These are phyloP conservation scores for Areca catechu DNA, from an alignment of 176 grass and related monocot genomes.

Conservation along the genomic window DNA sequence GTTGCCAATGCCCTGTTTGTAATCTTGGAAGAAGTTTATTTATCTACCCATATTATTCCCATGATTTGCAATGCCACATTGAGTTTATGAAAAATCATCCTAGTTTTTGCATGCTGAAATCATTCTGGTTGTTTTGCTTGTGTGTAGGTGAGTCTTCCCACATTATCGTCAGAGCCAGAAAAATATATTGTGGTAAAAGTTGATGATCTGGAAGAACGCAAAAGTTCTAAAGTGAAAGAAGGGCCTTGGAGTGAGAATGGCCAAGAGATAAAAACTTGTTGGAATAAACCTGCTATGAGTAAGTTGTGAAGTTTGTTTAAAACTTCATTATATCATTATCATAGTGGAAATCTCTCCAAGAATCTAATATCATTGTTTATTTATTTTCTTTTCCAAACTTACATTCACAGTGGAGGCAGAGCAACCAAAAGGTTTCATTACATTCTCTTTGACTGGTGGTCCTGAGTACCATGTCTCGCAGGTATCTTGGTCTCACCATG, in stretches of 20 bases:
- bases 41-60: too few relatives aligned
- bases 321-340: constrained; percentile 3
- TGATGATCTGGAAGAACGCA: constrained; percentile 28
- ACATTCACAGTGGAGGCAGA: constrained; percentile 23
- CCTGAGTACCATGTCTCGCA: constrained; percentile 77
- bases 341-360: neutral
- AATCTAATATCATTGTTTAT: too few relatives aligned
- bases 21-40: too few relatives aligned
- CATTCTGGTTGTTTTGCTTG: too few relatives aligned
- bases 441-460: constrained; percentile 61
- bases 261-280: constrained; percentile 62
- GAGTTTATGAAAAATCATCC: too few relatives aligned
- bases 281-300: constrained; percentile 65
- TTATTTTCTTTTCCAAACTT: neutral
- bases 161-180: constrained; percentile 5
- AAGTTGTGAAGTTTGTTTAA: neutral
- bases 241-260: constrained; percentile 23
- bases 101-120: too few relatives aligned
- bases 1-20: too few relatives aligned
- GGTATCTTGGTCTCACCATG: constrained; percentile 18
- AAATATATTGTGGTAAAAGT: constrained; percentile 32
- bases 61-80: too few relatives aligned
- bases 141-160: constrained; percentile 30
- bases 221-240: constrained; percentile 8
- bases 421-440: constrained; percentile 54